A percentile compares a stretch with the other conserved stretches of the same genome.
Evolutionary conservation across 164 flowering plant species (phyloP).

Genomic region (Magnolia sinica): DNA sequence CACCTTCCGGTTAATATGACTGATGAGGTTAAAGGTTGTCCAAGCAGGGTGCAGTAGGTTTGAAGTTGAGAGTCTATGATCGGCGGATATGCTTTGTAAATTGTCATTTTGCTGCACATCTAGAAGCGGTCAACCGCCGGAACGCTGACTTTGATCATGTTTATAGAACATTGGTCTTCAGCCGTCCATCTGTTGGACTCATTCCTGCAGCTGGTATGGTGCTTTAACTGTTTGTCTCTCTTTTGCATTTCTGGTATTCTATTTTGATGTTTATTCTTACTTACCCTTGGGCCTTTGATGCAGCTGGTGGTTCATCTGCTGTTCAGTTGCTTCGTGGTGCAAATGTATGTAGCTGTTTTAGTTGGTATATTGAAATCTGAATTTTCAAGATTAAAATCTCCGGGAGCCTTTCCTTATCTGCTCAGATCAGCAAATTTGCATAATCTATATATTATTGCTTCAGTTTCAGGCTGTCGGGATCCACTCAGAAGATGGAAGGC

Average conservation of each 20-base stretch:
- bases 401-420: not conserved
- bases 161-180: constrained; percentile 68
- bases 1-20: not conserved
- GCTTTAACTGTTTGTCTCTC: not conserved
- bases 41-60: constrained; percentile 91
- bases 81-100: constrained; percentile 87
- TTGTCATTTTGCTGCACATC: constrained; percentile 98
- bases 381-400: not conserved
- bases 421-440: not conserved
- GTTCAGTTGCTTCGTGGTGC: constrained; percentile 45
- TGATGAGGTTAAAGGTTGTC: constrained; percentile 7
- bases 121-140: constrained; percentile 93
- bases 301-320: constrained; percentile 68
- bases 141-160: constrained; percentile 98
- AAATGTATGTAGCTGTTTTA: constrained; percentile 47
- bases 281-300: constrained; percentile 37
- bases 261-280: constrained; percentile 42
- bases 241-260: not conserved
- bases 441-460: not conserved
- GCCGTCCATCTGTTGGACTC: constrained; percentile 52
- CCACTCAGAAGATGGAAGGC: constrained; percentile 53
- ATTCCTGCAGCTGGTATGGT: constrained; percentile 68
- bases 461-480: constrained; percentile 19
- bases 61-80: constrained; percentile 88
- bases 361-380: not conserved